Percentiles rank a stretch among this genome's conserved stretches.
phyloP scores from a whole-genome alignment of 2,329 filamentous ascomycete species.

The Ascocoryne sarcoides region DNA sequence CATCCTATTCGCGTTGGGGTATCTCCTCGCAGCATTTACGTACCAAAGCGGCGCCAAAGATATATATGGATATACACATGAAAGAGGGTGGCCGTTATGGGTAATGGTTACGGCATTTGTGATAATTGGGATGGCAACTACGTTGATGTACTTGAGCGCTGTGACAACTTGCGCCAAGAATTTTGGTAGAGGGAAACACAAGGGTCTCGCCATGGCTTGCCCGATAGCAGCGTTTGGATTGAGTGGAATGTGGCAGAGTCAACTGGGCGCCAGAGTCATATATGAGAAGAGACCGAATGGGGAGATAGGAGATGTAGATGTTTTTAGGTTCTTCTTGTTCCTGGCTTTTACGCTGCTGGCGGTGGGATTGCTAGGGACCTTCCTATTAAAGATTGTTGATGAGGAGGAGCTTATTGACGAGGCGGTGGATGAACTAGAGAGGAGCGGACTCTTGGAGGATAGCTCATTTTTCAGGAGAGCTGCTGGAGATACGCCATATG shows the following conservation, averaged over 20 bases:
- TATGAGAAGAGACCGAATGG: slow-evolving; percentile 61
- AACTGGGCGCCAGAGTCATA: slow-evolving; percentile 71
- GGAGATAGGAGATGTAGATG: slow-evolving; percentile 54
- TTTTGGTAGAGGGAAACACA: slow-evolving; percentile 80
- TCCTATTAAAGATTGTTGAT: slow-evolving; percentile 70
- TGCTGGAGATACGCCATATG: slow-evolving; percentile 38
- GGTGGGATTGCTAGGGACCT: slow-evolving; percentile 64
- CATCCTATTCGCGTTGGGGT: slow-evolving; percentile 69
- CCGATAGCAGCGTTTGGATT: slow-evolving; percentile 90
- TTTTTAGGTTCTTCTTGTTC: slow-evolving; percentile 84
- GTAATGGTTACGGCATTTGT: slow-evolving; percentile 83
- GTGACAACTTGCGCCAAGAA: slow-evolving; percentile 98
- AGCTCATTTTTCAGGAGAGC: slow-evolving; percentile 59
- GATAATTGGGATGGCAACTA: slow-evolving; percentile 73
- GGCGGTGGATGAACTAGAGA: slow-evolving; percentile 82
- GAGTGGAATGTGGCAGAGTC: slow-evolving; percentile 93
- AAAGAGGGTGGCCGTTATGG: slow-evolving; percentile 57
- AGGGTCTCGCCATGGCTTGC: slow-evolving; percentile 78
- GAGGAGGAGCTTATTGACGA: slow-evolving; percentile 84
- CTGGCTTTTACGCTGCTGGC: slow-evolving; percentile 61
- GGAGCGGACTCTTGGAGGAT: slow-evolving; percentile 72
- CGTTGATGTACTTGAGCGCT: slow-evolving; percentile 78
- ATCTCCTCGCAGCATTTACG: slow-evolving; percentile 71
- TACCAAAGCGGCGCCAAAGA: slow-evolving; percentile 51
- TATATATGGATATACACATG: slow-evolving; percentile 36